phyloP scores from a whole-genome alignment of 352 stramenopile genomes.

The Phytophthora sojae region DNA sequence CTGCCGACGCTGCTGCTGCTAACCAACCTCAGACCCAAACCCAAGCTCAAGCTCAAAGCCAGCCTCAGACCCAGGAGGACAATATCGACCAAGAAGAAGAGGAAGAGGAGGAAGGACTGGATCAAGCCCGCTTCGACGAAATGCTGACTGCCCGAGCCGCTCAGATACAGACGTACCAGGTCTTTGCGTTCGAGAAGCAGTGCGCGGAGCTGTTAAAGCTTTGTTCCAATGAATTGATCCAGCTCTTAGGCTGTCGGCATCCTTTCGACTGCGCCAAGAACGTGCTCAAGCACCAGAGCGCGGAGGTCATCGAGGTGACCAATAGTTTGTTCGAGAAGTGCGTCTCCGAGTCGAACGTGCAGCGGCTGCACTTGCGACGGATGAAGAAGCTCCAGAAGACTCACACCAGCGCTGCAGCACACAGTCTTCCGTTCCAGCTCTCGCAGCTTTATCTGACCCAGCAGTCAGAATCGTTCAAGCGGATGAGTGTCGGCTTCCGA shows the following conservation, averaged over 20 bases:
- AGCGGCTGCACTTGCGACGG: slow-evolving; percentile 60
- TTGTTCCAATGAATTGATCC: slow-evolving; percentile 66
- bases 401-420: slow-evolving; percentile 49
- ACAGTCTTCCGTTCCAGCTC: slow-evolving; percentile 73
- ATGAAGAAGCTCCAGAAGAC: slow-evolving; percentile 41
- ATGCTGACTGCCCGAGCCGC: slow-evolving; percentile 33
- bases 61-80: neutral
- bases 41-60: slow-evolving; percentile 2
- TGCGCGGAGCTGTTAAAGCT: slow-evolving; percentile 42
- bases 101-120: slow-evolving; percentile 17
- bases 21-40: slow-evolving; percentile 22
- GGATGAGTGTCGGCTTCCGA: slow-evolving; percentile 52
- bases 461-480: slow-evolving; percentile 70
- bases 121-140: slow-evolving; percentile 33
- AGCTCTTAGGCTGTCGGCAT: slow-evolving; percentile 57
- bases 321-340: slow-evolving; percentile 45
- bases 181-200: slow-evolving; percentile 59
- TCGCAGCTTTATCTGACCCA: slow-evolving; percentile 72
- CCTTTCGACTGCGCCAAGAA: slow-evolving; percentile 58
- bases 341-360: slow-evolving; percentile 43
- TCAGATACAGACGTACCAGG: slow-evolving; percentile 45
- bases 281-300: slow-evolving; percentile 74
- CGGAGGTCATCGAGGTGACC: slow-evolving; percentile 46
- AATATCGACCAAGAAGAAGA: slow-evolving; percentile 18
- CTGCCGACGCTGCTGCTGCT: slow-evolving; percentile 16